Percentiles rank a stretch among this genome's conserved stretches.
These are phyloP conservation scores for Debaryomyces singareniensis DNA, from an alignment of 1,139 yeast species.

Conservation along the genomic window DNA sequence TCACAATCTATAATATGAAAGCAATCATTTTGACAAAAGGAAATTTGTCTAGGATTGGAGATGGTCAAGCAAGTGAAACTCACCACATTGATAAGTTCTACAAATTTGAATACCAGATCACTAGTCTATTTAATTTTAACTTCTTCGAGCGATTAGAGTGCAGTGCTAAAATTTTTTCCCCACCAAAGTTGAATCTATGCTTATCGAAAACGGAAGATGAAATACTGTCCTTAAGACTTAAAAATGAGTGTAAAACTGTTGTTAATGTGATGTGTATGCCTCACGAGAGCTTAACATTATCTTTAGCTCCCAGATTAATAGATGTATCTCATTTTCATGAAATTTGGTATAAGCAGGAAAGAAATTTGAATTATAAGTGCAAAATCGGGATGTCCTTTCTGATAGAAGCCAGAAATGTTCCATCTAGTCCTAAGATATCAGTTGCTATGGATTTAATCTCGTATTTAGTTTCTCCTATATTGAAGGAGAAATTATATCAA, in stretches of 20 bases:
- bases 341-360: conserved; percentile 44
- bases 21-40: conserved; percentile 9
- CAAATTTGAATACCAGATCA: conserved; percentile 12
- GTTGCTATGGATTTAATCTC: conserved; percentile 45
- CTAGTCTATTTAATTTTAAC: conserved; percentile 7
- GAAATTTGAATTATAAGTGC: conserved; percentile 10
- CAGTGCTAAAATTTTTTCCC: conserved; percentile 1
- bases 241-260: background rate
- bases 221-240: too few relatives aligned
- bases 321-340: conserved; percentile 24
- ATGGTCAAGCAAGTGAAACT: too few relatives aligned
- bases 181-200: conserved; percentile 5
- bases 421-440: conserved; percentile 24
- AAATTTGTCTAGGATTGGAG: too few relatives aligned
- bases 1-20: conserved; percentile 21
- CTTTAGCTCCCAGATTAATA: conserved; percentile 11
- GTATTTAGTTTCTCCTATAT: conserved; percentile 33
- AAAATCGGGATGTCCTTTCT: conserved; percentile 40
- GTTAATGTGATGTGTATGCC: background rate
- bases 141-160: background rate
- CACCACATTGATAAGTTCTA: too few relatives aligned
- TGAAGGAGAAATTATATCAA: conserved; percentile 39
- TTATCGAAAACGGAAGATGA: conserved; percentile 3
- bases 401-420: conserved; percentile 18
- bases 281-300: background rate